Evolutionary conservation across 1,139 yeast species (phyloP).

Genomic region (Suhomyces guaymorum): DNA sequence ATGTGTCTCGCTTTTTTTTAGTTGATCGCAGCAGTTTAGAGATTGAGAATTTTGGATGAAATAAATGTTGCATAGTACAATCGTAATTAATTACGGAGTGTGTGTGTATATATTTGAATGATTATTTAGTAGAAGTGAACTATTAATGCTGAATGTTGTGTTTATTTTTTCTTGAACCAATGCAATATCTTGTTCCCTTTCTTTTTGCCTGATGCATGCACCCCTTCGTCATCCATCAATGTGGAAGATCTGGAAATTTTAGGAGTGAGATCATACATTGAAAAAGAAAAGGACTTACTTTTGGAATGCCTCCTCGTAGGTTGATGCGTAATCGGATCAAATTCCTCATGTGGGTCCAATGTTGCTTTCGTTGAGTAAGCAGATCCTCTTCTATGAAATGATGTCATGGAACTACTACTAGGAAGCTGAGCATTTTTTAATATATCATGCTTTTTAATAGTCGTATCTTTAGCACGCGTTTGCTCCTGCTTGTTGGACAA

Average conservation of each 20-base stretch:
- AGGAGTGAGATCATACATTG: constrained; percentile 19
- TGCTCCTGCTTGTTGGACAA: no score
- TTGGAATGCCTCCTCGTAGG: constrained; percentile 17
- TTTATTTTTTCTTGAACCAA: constrained; percentile 19
- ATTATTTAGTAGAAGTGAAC: background rate
- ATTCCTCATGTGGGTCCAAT: background rate
- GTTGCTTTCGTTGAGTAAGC: background rate
- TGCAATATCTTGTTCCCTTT: constrained; percentile 19
- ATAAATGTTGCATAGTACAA: no score
- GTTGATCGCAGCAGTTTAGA: background rate
- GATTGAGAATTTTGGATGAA: background rate
- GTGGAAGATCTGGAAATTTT: constrained; percentile 10
- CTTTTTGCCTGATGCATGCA: constrained; percentile 10
- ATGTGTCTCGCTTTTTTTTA: background rate
- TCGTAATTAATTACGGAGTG: background rate
- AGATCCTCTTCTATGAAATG: background rate
- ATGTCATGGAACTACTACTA: background rate
- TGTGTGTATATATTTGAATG: background rate
- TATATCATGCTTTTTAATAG: no score
- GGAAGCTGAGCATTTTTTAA: no score
- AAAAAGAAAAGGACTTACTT: constrained; percentile 21
- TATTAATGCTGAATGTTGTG: no score
- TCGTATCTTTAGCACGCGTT: no score
- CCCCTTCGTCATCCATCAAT: constrained; percentile 8
- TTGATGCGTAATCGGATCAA: constrained; percentile 1